Base-by-base conservation (phyloP, 2,329 filamentous ascomycete species). In the Chaetothyriales sp. region DNA sequence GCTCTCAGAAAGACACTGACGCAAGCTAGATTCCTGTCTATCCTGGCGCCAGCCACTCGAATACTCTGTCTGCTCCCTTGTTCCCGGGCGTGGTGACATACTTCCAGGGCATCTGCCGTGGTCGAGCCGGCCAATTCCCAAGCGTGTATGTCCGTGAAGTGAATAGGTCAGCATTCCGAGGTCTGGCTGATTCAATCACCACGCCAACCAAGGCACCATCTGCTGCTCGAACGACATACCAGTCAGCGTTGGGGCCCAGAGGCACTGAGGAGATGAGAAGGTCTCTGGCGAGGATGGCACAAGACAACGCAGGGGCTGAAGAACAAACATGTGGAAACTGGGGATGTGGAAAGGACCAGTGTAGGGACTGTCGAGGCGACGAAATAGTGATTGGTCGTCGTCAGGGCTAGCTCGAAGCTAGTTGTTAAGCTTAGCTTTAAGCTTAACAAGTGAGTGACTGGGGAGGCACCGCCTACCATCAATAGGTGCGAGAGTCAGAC, bases 101-200 rank as follows among this genome's bases (percentile, higher is more conserved):
- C 26, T 26, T 47, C 3, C 45, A 47, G 18, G 45, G 45, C 19
- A 47, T 47, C 26, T 47, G 45, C 45, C 45, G 45, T 25, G 28
- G 20, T 18, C 45, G 28, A 32, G 45, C 45, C 8, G 45, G 45
- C 15, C 28, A 12, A 18, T 47, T 47, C 26, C 45, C 45, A 26
- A 9, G 9, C n/a, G 9, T 8, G 9, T 47, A 47, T 32, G 45
- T 47, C 18, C 20, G 25, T 8, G 45, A 47, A 20, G 10, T 22
- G 47, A 4, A 42, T 8, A 9, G 2, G 15, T 12, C 32, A 2
- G 32, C 15, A 15, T 39, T 39, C 9, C 32, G 12, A 39, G 32
- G 32, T 15, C 32, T 15, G 2, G 32, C 32, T 39, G 32, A 39
- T 39, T 15, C 12, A 15, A 39, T 5, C 32, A 5, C 32, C 5